Base-by-base conservation (phyloP, 2,329 filamentous ascomycete species). In the Diaporthe helianthi region DNA sequence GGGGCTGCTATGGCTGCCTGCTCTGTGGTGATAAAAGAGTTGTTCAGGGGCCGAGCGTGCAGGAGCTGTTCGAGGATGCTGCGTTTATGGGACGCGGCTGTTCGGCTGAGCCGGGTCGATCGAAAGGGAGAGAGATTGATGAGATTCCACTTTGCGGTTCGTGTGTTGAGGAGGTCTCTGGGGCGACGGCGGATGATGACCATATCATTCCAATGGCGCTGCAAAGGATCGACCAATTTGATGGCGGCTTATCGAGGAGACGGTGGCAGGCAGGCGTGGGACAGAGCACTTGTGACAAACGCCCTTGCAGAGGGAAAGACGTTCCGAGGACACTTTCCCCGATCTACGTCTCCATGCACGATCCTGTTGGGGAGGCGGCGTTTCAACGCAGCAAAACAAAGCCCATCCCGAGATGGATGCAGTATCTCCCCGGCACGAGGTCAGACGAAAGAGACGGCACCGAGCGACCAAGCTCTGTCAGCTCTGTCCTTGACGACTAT, bases 1-100 rank as follows among this genome's bases (percentile, higher is more conserved):
- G 80, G 47, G 79, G 76, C 0, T 89, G 85, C 75, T 89, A 87
- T 75, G 85, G 86, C 19, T 89, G 86, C 74, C 74, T 89, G 71
- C 76, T 88, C 47, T 88, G 80, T 69, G 84, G 85, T 22, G 81
- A 76, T 68, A 79, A 77, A 70, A 72, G 77, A 15, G 75, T 83
- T 3, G 78, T 79, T 26, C 74, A 73, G 24, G 82, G 79, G 2
- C 73, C 80, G 24, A 73, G 71, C 2, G 70, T 84, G 1, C 69
- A 71, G 63, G 78, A 82, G 9, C 71, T 84, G 71, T 83, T 78
- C 67, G 69, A 29, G 1, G 73, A 72, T n/a, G 65, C 52, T 17
- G 44, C 44, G 67, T 70, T 33, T n/a, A 31, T 38, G 55, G 70
- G 33, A 33, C 41, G 58, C 44, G 69, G 53, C 12, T 41, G 47